Base-by-base conservation (phyloP, 2,329 filamentous ascomycete species). In the Blastomyces percursus region DNA sequence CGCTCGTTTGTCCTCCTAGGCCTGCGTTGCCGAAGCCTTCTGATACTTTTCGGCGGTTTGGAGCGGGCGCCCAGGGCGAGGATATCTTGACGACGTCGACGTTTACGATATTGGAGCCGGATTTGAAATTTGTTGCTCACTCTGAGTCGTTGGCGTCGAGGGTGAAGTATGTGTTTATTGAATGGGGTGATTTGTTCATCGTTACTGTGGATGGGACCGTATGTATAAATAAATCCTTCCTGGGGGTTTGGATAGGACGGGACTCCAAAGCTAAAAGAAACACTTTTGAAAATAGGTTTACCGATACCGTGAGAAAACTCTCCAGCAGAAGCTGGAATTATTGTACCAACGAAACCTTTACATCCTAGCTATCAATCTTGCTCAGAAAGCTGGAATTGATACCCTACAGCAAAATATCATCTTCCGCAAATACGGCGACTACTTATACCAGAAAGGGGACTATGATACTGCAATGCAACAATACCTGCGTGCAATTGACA, bases 391-490 rank as follows among this genome's bases (percentile, higher is more conserved):
- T 11, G 90, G 91, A 1, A 82, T 96, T 70, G 90, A 92, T 73
- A 76, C 79, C 2, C 80, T 87, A 56, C 90, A 96, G 73, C 90
- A 96, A 69, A 96, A 95, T 69, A 80, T 89, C 63, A 99, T 99
- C 63, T 95, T 93, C 71, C 86, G 93, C 63, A 92, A 88, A 72
- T 97, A 96, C 74, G 94, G 93, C 14, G 94, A 99, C 72, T 90
- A 93, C 70, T 77, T 97, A 3, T 97, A 99, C 70, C 90, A 95
- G 67, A 96, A 96, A 71, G 91, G 89, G 4, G 92, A 96, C 71
- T 99, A 93, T 71, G 94, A 99, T 71, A 94, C 90, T 7, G 92
- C 95, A n/a, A 99, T 99, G 95, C 88, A 95, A 69, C 94, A 97
- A 74, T 99, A 99, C 72, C 86, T 99, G 65, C 89, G 91, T 68